Percentiles rank a stretch among this genome's conserved stretches.
These are phyloP conservation scores for Cicer bijugum DNA, from an alignment of 306 rosid genomes.

Conservation along the genomic window DNA sequence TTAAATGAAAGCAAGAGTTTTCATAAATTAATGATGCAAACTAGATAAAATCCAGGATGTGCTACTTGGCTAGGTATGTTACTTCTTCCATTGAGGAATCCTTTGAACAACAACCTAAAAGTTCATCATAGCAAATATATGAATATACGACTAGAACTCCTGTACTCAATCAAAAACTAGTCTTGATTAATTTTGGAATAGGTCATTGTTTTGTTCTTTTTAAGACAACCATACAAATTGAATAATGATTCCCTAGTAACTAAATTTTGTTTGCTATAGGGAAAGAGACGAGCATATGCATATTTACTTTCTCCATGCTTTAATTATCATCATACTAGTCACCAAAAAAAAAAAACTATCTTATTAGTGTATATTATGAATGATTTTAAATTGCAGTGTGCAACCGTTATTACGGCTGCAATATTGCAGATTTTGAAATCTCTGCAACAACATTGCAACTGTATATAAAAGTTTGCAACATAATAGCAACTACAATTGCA, in stretches of 20 bases:
- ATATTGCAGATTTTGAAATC: too few relatives aligned
- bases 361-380: too few relatives aligned
- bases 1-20: constrained; percentile 12
- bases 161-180: neutral
- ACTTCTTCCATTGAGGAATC: constrained; percentile 60
- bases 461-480: too few relatives aligned
- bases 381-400: too few relatives aligned
- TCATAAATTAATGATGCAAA: constrained; percentile 27
- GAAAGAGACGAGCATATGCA: too few relatives aligned
- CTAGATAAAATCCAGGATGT: constrained; percentile 20
- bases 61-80: constrained; percentile 28
- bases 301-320: too few relatives aligned
- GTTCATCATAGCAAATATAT: constrained; percentile 27
- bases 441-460: too few relatives aligned
- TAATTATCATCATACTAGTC: too few relatives aligned
- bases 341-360: too few relatives aligned
- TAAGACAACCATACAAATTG: neutral
- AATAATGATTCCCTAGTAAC: neutral
- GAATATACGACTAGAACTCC: neutral
- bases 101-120: constrained; percentile 57
- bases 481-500: too few relatives aligned
- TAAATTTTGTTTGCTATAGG: too few relatives aligned
- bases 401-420: too few relatives aligned
- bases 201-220: neutral
- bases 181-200: neutral